phyloP scores from a whole-genome alignment of 2,329 filamentous ascomycete species.

The Paracoccidioides brasiliensis region DNA sequence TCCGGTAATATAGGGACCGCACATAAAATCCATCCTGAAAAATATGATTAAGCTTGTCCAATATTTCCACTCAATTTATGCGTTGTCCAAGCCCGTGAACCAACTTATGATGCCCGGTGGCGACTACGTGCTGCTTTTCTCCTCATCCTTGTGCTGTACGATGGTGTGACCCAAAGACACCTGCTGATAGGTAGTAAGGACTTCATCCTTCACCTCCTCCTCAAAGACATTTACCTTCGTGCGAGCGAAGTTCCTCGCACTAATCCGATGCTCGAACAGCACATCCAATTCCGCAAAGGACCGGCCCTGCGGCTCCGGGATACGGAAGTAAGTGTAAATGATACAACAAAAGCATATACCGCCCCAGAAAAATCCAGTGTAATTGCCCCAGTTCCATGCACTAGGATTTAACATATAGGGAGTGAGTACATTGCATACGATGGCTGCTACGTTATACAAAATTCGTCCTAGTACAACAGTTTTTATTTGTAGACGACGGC shows the following conservation, averaged over 20 bases:
- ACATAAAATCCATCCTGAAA: too few species aligned
- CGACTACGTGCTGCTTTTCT: neutral
- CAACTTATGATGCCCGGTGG: neutral
- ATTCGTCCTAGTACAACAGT: constrained; percentile 78
- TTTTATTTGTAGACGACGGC: constrained; percentile 75
- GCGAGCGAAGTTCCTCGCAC: constrained; percentile 54
- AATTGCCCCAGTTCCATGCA: constrained; percentile 81
- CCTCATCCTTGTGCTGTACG: neutral
- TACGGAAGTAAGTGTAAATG: constrained; percentile 66
- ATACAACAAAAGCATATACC: constrained; percentile 69
- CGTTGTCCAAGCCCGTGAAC: too few species aligned
- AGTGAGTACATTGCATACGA: constrained; percentile 67
- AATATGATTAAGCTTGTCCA: too few species aligned
- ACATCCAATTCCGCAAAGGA: constrained; percentile 79
- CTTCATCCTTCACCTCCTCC: constrained; percentile 8
- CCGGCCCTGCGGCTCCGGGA: constrained; percentile 67
- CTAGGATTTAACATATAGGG: constrained; percentile 87
- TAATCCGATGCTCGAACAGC: constrained; percentile 61
- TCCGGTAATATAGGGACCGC: too few species aligned
- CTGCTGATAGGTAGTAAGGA: constrained; percentile 7
- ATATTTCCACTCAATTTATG: too few species aligned
- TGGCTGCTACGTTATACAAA: constrained; percentile 67
- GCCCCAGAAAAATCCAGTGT: constrained; percentile 77
- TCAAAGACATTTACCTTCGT: constrained; percentile 12
- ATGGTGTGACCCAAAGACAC: neutral